These are phyloP conservation scores for Carallia brachiata DNA, from an alignment of 345 rosid genomes.

Conservation along the genomic window DNA sequence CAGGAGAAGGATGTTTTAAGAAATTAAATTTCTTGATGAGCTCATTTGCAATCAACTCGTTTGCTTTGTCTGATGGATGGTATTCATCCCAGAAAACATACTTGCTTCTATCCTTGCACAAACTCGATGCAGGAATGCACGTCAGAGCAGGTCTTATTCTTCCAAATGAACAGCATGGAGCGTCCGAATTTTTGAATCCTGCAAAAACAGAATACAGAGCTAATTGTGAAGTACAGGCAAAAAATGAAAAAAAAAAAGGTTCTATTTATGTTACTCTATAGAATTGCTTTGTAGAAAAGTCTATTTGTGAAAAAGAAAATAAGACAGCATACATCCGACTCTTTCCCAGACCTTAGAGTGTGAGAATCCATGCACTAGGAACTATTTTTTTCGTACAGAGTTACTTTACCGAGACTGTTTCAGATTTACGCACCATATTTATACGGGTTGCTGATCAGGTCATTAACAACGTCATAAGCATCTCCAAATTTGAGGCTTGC, in stretches of 20 bases:
- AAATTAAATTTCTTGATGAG: slow-evolving; percentile 76
- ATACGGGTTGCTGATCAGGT: slow-evolving; percentile 61
- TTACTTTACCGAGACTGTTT: too few species aligned
- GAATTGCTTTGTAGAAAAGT: too few species aligned
- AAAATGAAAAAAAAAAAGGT: background rate
- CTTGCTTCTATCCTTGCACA: slow-evolving; percentile 83
- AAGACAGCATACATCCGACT: too few species aligned
- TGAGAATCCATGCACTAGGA: too few species aligned
- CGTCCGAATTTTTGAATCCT: slow-evolving; percentile 78
- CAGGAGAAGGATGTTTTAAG: slow-evolving; percentile 17
- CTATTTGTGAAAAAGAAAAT: too few species aligned
- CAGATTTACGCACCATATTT: slow-evolving; percentile 50
- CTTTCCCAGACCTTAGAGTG: too few species aligned
- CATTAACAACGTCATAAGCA: slow-evolving; percentile 73
- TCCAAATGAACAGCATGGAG: slow-evolving; percentile 91
- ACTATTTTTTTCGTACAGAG: too few species aligned
- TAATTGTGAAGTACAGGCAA: background rate
- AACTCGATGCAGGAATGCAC: slow-evolving; percentile 73
- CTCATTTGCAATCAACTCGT: slow-evolving; percentile 73
- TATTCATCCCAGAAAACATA: slow-evolving; percentile 98
- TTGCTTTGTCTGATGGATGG: slow-evolving; percentile 83
- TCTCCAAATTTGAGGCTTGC: slow-evolving; percentile 77
- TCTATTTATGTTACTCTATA: too few species aligned
- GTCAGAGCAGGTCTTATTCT: slow-evolving; percentile 83
- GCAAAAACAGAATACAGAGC: slow-evolving; percentile 3